phyloP scores from a whole-genome alignment of 371 early-diverging fungal genomes.

The Dinochytrium kinnereticum region DNA sequence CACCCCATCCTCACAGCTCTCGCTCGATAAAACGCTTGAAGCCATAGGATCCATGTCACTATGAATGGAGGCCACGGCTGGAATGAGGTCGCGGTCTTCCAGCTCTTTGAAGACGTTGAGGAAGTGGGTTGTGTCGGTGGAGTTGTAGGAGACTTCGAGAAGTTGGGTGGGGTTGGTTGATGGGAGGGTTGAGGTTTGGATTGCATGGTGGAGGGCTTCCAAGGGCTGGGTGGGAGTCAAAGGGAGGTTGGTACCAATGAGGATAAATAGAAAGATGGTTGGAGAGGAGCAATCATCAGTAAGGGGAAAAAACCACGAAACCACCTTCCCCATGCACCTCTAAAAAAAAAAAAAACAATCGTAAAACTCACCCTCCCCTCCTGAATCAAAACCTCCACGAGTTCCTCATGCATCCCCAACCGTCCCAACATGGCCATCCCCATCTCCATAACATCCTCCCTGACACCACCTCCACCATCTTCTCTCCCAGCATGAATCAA shows the following conservation, averaged over 20 bases:
- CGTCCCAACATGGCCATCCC: slow-evolving; percentile 48
- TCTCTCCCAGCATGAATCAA: not conserved
- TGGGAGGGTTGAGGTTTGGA: slow-evolving; percentile 9
- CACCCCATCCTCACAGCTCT: not conserved
- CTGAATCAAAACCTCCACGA: slow-evolving; percentile 32
- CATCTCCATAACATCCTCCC: slow-evolving; percentile 25
- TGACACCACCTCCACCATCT: not conserved
- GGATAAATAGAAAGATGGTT: too few relatives aligned
- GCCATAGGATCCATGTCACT: slow-evolving; percentile 4
- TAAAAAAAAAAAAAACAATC: too few relatives aligned
- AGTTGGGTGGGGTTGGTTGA: slow-evolving; percentile 23
- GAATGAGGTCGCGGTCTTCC: slow-evolving; percentile 42
- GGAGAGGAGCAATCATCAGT: too few relatives aligned
- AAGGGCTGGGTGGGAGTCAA: slow-evolving; percentile 35
- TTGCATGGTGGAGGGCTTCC: slow-evolving; percentile 46
- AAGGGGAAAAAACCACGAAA: too few relatives aligned
- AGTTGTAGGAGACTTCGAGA: slow-evolving; percentile 40
- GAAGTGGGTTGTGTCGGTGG: slow-evolving; percentile 42
- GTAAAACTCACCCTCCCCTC: slow-evolving; percentile 39
- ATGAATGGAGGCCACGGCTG: not conserved
- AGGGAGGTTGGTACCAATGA: too few relatives aligned
- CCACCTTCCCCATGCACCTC: too few relatives aligned
- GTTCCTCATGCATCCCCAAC: slow-evolving; percentile 39
- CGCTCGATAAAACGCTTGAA: not conserved
- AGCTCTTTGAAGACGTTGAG: slow-evolving; percentile 43